Conservation (phyloP, 306 rosid species). For the Cyclanthera cordifolia region DNA sequence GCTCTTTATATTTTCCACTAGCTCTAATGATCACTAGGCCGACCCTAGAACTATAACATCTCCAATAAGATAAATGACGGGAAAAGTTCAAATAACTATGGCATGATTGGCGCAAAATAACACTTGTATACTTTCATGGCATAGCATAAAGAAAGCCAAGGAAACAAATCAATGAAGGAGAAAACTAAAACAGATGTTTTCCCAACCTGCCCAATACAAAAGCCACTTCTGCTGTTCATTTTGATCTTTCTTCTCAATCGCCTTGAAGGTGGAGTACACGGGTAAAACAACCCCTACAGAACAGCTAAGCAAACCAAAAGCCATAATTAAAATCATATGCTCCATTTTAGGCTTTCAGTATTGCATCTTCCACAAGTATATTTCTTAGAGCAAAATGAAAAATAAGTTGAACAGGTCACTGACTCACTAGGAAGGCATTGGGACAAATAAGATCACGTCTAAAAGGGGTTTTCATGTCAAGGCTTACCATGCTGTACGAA, state of each 20-base stretch:
- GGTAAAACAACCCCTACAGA: slow-evolving; percentile 77
- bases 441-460: too few species aligned
- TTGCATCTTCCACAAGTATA: background rate
- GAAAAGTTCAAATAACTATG: background rate
- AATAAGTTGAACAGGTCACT: background rate
- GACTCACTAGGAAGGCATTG: background rate
- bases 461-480: background rate
- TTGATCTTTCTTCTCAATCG: slow-evolving; percentile 65
- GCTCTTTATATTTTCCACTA: background rate
- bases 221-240: slow-evolving; percentile 66
- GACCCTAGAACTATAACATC: background rate
- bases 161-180: background rate
- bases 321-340: background rate
- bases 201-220: slow-evolving; percentile 80
- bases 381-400: background rate
- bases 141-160: background rate
- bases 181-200: background rate
- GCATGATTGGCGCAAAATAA: background rate
- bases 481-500: slow-evolving; percentile 79
- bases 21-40: background rate
- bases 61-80: background rate
- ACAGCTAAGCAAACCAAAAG: slow-evolving; percentile 40
- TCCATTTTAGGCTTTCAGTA: background rate
- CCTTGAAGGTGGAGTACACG: slow-evolving; percentile 76
- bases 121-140: background rate